phyloP scores from a whole-genome alignment of 2,329 filamentous ascomycete species.

The Trichoderma aggressivum region DNA sequence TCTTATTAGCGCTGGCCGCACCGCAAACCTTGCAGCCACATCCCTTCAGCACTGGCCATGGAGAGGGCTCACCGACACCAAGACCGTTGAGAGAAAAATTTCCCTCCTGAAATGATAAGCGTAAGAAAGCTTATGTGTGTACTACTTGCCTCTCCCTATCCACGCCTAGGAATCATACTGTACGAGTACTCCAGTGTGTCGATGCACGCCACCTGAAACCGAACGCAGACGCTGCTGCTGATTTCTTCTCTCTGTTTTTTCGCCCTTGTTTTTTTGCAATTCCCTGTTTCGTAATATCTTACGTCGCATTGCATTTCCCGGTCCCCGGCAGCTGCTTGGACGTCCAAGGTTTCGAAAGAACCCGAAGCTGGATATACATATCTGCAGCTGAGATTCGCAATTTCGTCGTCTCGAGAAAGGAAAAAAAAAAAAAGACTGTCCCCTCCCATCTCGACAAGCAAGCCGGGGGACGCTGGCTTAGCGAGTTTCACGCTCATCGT shows the following conservation, averaged over 20 bases:
- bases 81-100: background rate
- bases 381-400: background rate
- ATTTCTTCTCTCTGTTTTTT: background rate
- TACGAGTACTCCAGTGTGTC: background rate
- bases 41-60: conserved; percentile 6
- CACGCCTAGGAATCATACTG: background rate
- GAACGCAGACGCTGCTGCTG: background rate
- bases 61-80: conserved; percentile 9
- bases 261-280: background rate
- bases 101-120: conserved; percentile 7
- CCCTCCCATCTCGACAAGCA: background rate
- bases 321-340: background rate
- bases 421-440: background rate
- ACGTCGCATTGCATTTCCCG: conserved; percentile 4
- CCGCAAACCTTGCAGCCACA: conserved; percentile 20
- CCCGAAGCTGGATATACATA: background rate
- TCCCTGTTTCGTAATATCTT: conserved; percentile 1
- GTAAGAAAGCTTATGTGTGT: background rate
- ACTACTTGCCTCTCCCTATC: background rate
- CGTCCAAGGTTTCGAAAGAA: background rate
- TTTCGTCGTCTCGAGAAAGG: background rate
- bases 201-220: conserved; percentile 14
- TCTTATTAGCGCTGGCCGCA: conserved; percentile 16
- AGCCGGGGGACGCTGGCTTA: conserved; percentile 12
- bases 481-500: conserved; percentile 18